These are phyloP conservation scores for Heterobasidion parviporum DNA, from an alignment of 1,284 basidiomycete species.

Conservation along the genomic window DNA sequence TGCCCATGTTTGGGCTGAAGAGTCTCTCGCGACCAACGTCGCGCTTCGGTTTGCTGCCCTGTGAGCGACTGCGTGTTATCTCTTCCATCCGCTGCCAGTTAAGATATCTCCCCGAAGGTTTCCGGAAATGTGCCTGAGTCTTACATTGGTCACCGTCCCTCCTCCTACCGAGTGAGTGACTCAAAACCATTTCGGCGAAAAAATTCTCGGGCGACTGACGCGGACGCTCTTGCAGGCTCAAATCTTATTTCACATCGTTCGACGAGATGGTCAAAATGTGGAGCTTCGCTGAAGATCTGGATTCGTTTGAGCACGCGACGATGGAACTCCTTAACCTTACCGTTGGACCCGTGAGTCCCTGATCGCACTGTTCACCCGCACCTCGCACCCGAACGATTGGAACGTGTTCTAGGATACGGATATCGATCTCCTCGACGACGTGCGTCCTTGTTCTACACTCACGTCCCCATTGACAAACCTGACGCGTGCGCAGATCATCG, in stretches of 20 bases:
- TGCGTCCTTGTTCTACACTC: constrained; percentile 19
- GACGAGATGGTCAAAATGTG: constrained; percentile 56
- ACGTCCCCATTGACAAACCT: constrained; percentile 5
- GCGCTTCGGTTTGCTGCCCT: constrained; percentile 55
- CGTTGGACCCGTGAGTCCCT: constrained; percentile 38
- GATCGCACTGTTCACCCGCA: background rate
- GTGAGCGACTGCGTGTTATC: constrained; percentile 26
- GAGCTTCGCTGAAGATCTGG: constrained; percentile 58
- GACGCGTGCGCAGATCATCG: constrained; percentile 39
- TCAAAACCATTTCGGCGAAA: constrained; percentile 5
- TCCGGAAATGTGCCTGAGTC: constrained; percentile 58
- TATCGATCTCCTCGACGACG: constrained; percentile 51
- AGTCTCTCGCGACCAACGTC: constrained; percentile 40
- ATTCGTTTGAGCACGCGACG: constrained; percentile 57
- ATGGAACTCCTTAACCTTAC: constrained; percentile 50
- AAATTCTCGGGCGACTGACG: constrained; percentile 2
- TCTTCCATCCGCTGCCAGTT: background rate
- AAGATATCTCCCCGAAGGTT: constrained; percentile 34
- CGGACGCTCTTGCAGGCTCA: constrained; percentile 31
- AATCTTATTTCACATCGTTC: constrained; percentile 50
- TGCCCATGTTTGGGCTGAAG: constrained; percentile 59
- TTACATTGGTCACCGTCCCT: constrained; percentile 63
- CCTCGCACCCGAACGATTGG: background rate
- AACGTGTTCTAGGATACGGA: constrained; percentile 20
- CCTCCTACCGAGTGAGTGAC: constrained; percentile 52